Evolutionary conservation across 768 basidiomycete species (phyloP).

Genomic region (Rubroboletus satanas): DNA sequence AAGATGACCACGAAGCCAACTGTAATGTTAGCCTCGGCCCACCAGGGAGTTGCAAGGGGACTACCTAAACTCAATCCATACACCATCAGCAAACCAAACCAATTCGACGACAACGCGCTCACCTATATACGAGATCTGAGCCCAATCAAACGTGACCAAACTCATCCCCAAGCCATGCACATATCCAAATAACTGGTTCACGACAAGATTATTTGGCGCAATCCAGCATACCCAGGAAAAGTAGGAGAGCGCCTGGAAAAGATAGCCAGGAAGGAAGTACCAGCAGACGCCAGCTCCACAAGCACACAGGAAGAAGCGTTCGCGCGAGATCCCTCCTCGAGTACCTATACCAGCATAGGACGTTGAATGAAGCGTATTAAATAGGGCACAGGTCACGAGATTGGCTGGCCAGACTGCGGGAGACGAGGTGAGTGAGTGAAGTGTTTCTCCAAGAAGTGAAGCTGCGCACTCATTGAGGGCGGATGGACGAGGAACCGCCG

Average conservation of each 20-base stretch:
- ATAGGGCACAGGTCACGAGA: conserved; percentile 64
- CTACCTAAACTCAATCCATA: conserved; percentile 14
- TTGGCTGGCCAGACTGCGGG: conserved; percentile 70
- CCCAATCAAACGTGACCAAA: conserved; percentile 79
- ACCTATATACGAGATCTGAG: conserved; percentile 48
- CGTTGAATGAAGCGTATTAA: conserved; percentile 70
- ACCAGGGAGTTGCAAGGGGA: conserved; percentile 79
- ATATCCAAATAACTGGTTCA: conserved; percentile 78
- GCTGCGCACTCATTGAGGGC: conserved; percentile 54
- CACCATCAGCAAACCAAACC: neutral
- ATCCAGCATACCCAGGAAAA: conserved; percentile 68
- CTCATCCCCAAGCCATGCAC: conserved; percentile 58
- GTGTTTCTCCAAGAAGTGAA: neutral
- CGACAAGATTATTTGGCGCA: conserved; percentile 58
- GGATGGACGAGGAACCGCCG: conserved; percentile 64
- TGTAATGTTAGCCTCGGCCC: conserved; percentile 71
- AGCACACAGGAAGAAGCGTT: conserved; percentile 47
- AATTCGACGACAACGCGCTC: neutral
- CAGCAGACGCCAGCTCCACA: conserved; percentile 34
- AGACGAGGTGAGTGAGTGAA: conserved; percentile 26
- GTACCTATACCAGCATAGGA: conserved; percentile 40
- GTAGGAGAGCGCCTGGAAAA: conserved; percentile 62
- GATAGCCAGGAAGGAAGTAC: conserved; percentile 70
- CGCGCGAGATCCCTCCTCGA: conserved; percentile 48
- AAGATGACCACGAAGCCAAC: conserved; percentile 65